Evolutionary conservation across 805 yeast species (phyloP), one percentile per base, ranked within the genome.

Genomic region (Nakazawaea populi): DNA sequence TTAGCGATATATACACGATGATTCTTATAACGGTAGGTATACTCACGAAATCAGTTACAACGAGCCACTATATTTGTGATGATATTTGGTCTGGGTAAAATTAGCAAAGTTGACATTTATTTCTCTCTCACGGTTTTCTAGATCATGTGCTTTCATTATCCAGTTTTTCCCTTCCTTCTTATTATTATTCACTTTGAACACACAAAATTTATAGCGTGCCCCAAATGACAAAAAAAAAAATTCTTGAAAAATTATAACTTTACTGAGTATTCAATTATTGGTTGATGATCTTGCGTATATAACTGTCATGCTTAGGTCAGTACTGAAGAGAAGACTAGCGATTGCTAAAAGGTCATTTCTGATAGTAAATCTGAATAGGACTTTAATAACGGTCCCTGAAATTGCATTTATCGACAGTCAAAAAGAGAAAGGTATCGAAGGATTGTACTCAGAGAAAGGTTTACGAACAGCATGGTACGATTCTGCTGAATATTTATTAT

Each of bases 401-500:
- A 51, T 62, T 30, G 46, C 55, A 31, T 46, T 48, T 44, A 52
- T 69, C 29, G 66, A 63, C 41, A 31, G 52, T 36, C 56, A 58
- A 41, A 57, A 59, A 52, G 58, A 61, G 3, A 34, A 59, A 1
- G 80, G 80, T 10, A 67, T 82, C 27, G 65, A 69, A 1, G 87
- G 87, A 2, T 62, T 82, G 4, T 70, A 76, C 51, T 71, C 81
- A 4, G 47, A 70, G 1, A 55, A 69, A 42, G 80, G 82, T 8
- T 59, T 81, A n/a, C 60, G 74, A 11, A 76, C 72, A 52, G 74
- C 78, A 3, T 82, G 83, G 79, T 72, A 66, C 54, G 67, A 71
- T 27, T 72, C 81, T 57, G 69, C 74, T 3, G 63, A 65, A 3
- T 35, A 54, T 7, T 72, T 73, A 47, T 66, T 73, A 5, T 66